phyloP scores from a whole-genome alignment of 768 basidiomycete species.

The Paxillus involutus region DNA sequence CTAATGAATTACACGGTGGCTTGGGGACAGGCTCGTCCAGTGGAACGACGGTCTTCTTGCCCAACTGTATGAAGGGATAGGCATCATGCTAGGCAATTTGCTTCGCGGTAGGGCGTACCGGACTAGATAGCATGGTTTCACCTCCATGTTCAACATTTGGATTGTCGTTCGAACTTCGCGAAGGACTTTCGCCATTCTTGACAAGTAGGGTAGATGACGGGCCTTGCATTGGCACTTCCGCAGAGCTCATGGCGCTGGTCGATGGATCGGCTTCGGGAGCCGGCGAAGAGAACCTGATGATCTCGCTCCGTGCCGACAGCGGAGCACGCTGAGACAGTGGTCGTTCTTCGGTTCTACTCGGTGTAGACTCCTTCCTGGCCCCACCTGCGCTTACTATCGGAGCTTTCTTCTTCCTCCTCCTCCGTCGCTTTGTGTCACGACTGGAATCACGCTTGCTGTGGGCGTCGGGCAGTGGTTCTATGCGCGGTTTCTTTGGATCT shows the following conservation, averaged over 20 bases:
- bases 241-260: not conserved
- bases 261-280: constrained; percentile 12
- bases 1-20: constrained; percentile 4
- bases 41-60: not conserved
- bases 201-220: not conserved
- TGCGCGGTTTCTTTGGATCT: constrained; percentile 24
- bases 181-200: not conserved
- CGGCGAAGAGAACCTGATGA: constrained; percentile 26
- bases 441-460: constrained; percentile 13
- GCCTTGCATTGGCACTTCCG: not conserved
- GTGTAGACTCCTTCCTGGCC: constrained; percentile 10
- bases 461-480: constrained; percentile 13
- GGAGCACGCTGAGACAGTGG: constrained; percentile 12
- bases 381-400: constrained; percentile 18
- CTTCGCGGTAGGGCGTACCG: constrained; percentile 10
- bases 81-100: not conserved
- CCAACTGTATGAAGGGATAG: constrained; percentile 12
- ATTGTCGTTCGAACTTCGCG: not conserved
- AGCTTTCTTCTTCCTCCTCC: constrained; percentile 28
- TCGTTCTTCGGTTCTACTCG: constrained; percentile 7
- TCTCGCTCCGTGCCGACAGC: constrained; percentile 21
- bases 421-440: constrained; percentile 27
- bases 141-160: not conserved
- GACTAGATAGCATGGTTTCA: constrained; percentile 9
- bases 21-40: not conserved